phyloP scores from a whole-genome alignment of 179 eudicot genomes.

The Monotropa hypopitys region DNA sequence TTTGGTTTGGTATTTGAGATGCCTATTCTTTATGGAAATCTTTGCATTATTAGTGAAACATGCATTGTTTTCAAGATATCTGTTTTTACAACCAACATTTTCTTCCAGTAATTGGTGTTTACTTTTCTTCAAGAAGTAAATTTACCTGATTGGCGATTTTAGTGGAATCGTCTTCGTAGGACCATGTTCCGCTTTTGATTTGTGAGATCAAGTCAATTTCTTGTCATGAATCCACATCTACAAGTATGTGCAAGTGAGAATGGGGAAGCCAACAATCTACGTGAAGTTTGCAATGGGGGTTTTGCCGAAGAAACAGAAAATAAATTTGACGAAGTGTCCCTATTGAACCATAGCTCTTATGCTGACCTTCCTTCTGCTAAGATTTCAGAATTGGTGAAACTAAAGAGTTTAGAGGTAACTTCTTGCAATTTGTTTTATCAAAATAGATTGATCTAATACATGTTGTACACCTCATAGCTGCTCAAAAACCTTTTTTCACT shows the following conservation, averaged over 20 bases:
- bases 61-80: background rate
- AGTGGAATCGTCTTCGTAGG: constrained; percentile 1
- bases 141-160: background rate
- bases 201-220: constrained; percentile 10
- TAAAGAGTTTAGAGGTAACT: constrained; percentile 69
- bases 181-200: background rate
- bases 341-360: constrained; percentile 19
- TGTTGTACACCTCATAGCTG: background rate
- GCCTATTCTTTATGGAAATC: background rate
- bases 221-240: constrained; percentile 41
- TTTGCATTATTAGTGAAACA: background rate
- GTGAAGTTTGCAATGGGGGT: constrained; percentile 27
- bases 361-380: constrained; percentile 36
- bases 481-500: background rate
- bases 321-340: constrained; percentile 15
- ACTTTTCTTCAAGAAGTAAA: background rate
- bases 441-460: background rate
- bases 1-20: background rate
- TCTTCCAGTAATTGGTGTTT: background rate
- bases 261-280: constrained; percentile 20
- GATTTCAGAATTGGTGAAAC: constrained; percentile 52
- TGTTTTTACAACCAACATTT: background rate
- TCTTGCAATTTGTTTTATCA: background rate
- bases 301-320: constrained; percentile 29
- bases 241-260: constrained; percentile 26